Conservation (phyloP, 345 rosid species). For the Citrus medica region DNA sequence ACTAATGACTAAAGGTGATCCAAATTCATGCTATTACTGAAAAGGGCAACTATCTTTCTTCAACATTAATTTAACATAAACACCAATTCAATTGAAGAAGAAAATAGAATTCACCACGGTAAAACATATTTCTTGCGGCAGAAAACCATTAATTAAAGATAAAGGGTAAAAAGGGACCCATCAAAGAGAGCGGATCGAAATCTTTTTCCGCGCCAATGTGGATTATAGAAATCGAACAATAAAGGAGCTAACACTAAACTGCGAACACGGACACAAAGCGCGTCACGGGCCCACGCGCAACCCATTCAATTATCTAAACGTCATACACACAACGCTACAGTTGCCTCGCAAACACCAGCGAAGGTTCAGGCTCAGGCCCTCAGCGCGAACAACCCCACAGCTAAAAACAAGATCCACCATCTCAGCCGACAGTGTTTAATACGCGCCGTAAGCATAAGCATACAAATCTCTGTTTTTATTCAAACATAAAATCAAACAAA, state of each 20-base stretch:
- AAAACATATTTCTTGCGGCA: not conserved
- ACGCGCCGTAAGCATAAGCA: not conserved
- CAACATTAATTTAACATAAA: not conserved
- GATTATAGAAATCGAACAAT: not conserved
- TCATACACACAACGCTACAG: not conserved
- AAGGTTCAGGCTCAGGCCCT: not conserved
- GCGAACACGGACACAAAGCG: conserved; percentile 1
- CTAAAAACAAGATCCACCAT: not conserved
- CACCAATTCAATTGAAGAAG: not conserved
- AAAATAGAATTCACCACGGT: not conserved
- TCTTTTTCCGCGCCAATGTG: conserved; percentile 12
- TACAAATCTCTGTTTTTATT: not conserved
- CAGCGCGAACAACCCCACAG: not conserved
- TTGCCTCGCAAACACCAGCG: not conserved
- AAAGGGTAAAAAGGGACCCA: not conserved
- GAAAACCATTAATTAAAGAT: not conserved
- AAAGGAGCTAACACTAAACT: not conserved
- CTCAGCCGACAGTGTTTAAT: not conserved
- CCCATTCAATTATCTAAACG: not conserved
- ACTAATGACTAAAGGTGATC: not conserved
- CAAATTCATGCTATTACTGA: not conserved
- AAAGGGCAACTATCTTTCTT: not conserved
- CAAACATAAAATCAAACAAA: not conserved
- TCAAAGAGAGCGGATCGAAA: not conserved
- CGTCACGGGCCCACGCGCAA: conserved; percentile 15